A percentile compares a stretch with the other conserved stretches of the same genome.
These are phyloP conservation scores for Claviceps humidiphila DNA, from an alignment of 2,329 filamentous ascomycete genomes.

Conservation along the genomic window DNA sequence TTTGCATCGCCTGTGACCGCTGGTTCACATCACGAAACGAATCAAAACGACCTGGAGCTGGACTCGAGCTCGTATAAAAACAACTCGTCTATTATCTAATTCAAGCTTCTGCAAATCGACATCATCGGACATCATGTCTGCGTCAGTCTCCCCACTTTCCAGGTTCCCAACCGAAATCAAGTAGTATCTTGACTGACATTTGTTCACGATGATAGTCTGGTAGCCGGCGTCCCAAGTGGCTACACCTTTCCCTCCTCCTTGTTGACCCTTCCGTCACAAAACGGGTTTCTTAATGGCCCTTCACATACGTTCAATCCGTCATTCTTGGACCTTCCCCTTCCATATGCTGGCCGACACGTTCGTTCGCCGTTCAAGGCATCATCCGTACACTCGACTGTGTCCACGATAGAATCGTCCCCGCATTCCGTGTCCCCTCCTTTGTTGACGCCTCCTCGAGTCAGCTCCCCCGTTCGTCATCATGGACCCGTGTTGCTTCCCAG, in stretches of 20 bases:
- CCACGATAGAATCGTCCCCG: slow-evolving; percentile 38
- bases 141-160: slow-evolving; percentile 1
- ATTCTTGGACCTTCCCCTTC: slow-evolving; percentile 41
- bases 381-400: slow-evolving; percentile 49
- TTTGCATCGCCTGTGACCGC: background rate
- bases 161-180: background rate
- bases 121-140: slow-evolving; percentile 2
- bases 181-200: background rate
- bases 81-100: background rate
- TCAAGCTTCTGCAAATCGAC: background rate
- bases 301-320: slow-evolving; percentile 41
- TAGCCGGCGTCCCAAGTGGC: slow-evolving; percentile 48
- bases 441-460: slow-evolving; percentile 51
- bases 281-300: slow-evolving; percentile 11
- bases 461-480: slow-evolving; percentile 63
- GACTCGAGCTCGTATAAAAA: slow-evolving; percentile 7
- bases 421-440: slow-evolving; percentile 56
- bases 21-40: background rate
- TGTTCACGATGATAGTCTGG: slow-evolving; percentile 33
- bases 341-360: slow-evolving; percentile 40
- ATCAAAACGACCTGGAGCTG: slow-evolving; percentile 8
- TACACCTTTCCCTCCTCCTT: slow-evolving; percentile 37
- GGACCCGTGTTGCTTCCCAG: slow-evolving; percentile 72
- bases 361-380: slow-evolving; percentile 53
- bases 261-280: slow-evolving; percentile 13